A percentile compares a stretch with the other conserved stretches of the same genome.
phyloP scores from a whole-genome alignment of 441 rosid genomes.

The Pelargonium citronellum region DNA sequence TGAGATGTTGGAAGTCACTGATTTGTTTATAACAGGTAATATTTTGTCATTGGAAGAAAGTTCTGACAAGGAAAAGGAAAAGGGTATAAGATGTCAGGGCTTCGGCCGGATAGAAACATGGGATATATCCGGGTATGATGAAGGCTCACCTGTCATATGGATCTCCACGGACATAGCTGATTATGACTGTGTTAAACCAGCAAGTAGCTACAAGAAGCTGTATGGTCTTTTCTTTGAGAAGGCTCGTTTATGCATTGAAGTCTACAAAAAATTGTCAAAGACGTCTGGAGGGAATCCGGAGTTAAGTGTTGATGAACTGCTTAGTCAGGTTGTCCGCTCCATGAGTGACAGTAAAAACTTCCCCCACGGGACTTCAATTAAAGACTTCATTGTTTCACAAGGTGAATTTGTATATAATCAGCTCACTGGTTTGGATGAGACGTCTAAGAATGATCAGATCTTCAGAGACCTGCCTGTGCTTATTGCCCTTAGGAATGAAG shows the following conservation, averaged over 20 bases:
- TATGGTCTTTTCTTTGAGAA: conserved; percentile 57
- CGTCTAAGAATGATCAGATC: conserved; percentile 42
- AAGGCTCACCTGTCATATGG: conserved; percentile 69
- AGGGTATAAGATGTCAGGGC: conserved; percentile 46
- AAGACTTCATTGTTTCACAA: conserved; percentile 58
- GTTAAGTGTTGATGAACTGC: conserved; percentile 62
- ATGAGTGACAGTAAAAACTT: conserved; percentile 58
- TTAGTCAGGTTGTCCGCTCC: conserved; percentile 60
- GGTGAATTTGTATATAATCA: conserved; percentile 77
- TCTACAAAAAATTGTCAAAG: conserved; percentile 56
- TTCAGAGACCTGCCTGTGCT: conserved; percentile 58
- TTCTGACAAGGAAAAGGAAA: conserved; percentile 38
- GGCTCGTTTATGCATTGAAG: conserved; percentile 56
- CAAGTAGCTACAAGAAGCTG: conserved; percentile 42
- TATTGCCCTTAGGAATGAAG: conserved; percentile 49
- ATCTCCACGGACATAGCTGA: conserved; percentile 63
- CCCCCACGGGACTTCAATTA: conserved; percentile 44
- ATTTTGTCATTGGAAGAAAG: conserved; percentile 50
- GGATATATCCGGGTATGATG: conserved; percentile 79
- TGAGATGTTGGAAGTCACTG: conserved; percentile 65
- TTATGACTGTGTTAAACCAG: conserved; percentile 66
- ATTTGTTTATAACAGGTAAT: conserved; percentile 55
- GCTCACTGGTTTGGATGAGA: conserved; percentile 64
- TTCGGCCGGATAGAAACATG: conserved; percentile 66
- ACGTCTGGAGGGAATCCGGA: conserved; percentile 62